Evolutionary conservation across 495 filamentous ascomycete species (phyloP).

Genomic region (Xylaria scruposa): DNA sequence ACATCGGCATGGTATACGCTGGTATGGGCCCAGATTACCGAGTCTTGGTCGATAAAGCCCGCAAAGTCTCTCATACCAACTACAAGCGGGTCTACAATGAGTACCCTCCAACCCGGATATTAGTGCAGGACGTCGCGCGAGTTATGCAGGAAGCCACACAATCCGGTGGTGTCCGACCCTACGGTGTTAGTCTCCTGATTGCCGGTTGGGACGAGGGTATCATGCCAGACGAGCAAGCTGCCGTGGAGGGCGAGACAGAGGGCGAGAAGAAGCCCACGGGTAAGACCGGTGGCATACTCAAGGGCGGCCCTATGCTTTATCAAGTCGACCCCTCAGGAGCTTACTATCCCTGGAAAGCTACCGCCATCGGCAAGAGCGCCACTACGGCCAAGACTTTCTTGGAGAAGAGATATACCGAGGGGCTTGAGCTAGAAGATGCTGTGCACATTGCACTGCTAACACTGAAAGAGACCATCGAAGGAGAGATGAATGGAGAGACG

Average conservation of each 20-base stretch:
- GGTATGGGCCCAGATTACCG: conserved; percentile 99
- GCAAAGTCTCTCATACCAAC: conserved; percentile 97
- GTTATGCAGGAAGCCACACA: conserved; percentile 99
- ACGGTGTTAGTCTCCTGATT: conserved; percentile 92
- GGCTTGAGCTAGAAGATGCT: conserved; percentile 95
- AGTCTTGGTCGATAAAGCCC: conserved; percentile 94
- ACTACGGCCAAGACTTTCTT: conserved; percentile 98
- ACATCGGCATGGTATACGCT: conserved; percentile 99
- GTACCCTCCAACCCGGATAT: conserved; percentile 97
- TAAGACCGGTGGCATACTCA: conserved; percentile 94
- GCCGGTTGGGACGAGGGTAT: conserved; percentile 98
- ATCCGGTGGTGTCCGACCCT: conserved; percentile 96
- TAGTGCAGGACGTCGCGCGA: conserved; percentile 96
- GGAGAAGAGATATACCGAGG: conserved; percentile 98
- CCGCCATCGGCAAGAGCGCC: conserved; percentile 97
- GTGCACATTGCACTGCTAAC: conserved; percentile 98
- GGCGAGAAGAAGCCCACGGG: conserved; percentile 68
- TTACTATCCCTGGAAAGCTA: conserved; percentile 99
- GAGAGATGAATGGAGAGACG: conserved; percentile 98
- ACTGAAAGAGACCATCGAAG: conserved; percentile 98
- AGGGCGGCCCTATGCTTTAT: conserved; percentile 96
- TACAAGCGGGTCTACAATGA: conserved; percentile 99
- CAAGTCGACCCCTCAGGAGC: conserved; percentile 97
- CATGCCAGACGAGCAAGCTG: conserved; percentile 69
- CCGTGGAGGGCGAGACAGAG: conserved; percentile 54